Evolutionary conservation across 768 basidiomycete genomes (phyloP), one percentile per base, ranked within the genome.

Genomic region (Tulasnella sp.): DNA sequence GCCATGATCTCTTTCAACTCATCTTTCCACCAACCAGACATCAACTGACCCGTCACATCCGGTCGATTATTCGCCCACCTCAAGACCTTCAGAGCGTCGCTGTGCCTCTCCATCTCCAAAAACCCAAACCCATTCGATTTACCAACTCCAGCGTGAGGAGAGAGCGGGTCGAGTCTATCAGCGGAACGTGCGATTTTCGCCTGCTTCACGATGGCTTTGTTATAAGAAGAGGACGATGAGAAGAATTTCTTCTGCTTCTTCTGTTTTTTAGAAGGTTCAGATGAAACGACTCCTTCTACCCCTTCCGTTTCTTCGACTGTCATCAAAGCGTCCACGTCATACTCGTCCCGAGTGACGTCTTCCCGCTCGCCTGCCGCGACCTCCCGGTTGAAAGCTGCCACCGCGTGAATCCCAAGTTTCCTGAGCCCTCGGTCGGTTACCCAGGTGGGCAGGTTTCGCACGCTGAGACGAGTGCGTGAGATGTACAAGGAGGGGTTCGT

Each of bases 71-170:
- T 99, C 26, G 88, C 86, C 90, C 90, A 98, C 32, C 96, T 79
- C 47, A 98, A 73, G 4, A 97, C 85, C 24, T 88, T 85, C 23
- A 99, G 74, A 4, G 95, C 92, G 69, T 98, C 91, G 4, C 85
- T 82, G 66, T 99, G 96, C 26, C 75, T 79, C 50, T 82, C 74
- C 79, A 96, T 80, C 74, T 98, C 95, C 30, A 98, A 68, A 73
- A 99, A 98, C 9, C 95, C 96, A 67, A 97, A 99, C 1, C 96
- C 95, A 69, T 88, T 91, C 67, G 86, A 89, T 55, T 85, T 79
- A 1, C 90, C 90, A 66, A 89, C 86, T 3, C 88, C 88, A 0
- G 88, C 91, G 42, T 94, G 70, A 3, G 87, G 77, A 68, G 98
- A 95, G 56, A 94, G 78, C n/a, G 90, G 84, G 64, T 96, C 94